These are phyloP conservation scores for Fusarium duplospermum DNA, from an alignment of 2,329 filamentous ascomycete species.

Conservation along the genomic window DNA sequence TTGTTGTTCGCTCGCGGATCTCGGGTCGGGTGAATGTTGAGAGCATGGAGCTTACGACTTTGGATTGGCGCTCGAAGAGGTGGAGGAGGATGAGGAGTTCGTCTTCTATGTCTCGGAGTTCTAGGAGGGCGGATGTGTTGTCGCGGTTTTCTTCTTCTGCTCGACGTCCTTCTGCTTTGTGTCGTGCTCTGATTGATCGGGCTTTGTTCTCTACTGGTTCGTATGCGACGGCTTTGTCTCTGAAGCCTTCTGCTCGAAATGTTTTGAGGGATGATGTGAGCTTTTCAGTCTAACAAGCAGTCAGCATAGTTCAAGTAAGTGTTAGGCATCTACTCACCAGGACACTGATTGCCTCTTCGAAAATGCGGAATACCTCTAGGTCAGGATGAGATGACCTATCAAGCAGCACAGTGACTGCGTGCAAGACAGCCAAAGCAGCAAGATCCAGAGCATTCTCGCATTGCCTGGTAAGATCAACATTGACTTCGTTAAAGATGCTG, in stretches of 20 bases:
- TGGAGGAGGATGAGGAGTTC: conserved; percentile 68
- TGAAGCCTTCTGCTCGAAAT: conserved; percentile 69
- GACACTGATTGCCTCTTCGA: conserved; percentile 74
- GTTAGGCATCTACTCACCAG: conserved; percentile 55
- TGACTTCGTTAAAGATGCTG: conserved; percentile 74
- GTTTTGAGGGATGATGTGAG: conserved; percentile 72
- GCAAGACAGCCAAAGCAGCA: conserved; percentile 70
- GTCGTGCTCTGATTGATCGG: conserved; percentile 52
- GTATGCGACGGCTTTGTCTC: conserved; percentile 55
- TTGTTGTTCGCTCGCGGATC: conserved; percentile 54
- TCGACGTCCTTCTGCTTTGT: conserved; percentile 55
- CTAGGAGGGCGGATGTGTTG: conserved; percentile 71
- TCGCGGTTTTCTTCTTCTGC: conserved; percentile 70
- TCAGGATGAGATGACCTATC: conserved; percentile 70
- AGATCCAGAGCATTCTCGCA: conserved; percentile 72
- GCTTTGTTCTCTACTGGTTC: conserved; percentile 56
- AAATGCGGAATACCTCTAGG: conserved; percentile 72
- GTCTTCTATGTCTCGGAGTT: conserved; percentile 73
- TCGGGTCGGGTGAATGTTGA: conserved; percentile 56
- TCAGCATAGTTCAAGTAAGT: fast-evolving
- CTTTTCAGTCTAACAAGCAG: conserved; percentile 63
- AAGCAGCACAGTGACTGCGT: conserved; percentile 71
- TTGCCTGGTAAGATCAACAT: conserved; percentile 70
- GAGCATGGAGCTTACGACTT: conserved; percentile 61
- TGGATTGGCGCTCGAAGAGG: conserved; percentile 68